Percentiles rank a stretch among this genome's conserved stretches.
phyloP scores from a whole-genome alignment of 2,329 filamentous ascomycete genomes.

The Alternaria angustiovoidea region DNA sequence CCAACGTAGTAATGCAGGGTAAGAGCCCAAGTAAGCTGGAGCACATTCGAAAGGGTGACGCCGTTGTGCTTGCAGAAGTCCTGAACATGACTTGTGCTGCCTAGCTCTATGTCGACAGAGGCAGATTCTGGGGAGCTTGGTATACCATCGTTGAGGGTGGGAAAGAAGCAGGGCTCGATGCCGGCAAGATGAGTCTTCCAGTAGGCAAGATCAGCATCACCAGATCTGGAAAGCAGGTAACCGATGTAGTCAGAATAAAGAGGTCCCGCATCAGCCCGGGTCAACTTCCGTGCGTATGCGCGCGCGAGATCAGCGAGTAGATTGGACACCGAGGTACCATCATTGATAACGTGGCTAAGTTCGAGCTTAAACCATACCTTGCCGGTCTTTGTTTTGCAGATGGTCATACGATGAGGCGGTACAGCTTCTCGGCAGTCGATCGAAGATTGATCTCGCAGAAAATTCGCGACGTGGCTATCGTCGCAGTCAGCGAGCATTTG shows the following conservation, averaged over 20 bases:
- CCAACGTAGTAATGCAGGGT: slow-evolving; percentile 60
- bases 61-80: slow-evolving; percentile 52
- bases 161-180: slow-evolving; percentile 58
- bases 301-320: slow-evolving; percentile 57
- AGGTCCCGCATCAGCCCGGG: slow-evolving; percentile 45
- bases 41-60: slow-evolving; percentile 59
- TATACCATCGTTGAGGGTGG: slow-evolving; percentile 49
- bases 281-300: slow-evolving; percentile 56
- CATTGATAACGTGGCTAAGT: slow-evolving; percentile 60
- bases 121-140: slow-evolving; percentile 47
- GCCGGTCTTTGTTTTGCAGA: slow-evolving; percentile 52
- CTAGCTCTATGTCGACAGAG: slow-evolving; percentile 50
- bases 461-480: slow-evolving; percentile 25
- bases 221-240: slow-evolving; percentile 38
- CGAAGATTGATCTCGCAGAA: slow-evolving; percentile 30
- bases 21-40: slow-evolving; percentile 63
- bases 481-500: slow-evolving; percentile 34
- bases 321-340: slow-evolving; percentile 61
- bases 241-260: slow-evolving; percentile 52
- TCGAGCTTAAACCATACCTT: slow-evolving; percentile 58
- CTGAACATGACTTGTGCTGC: slow-evolving; percentile 33
- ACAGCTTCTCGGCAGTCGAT: slow-evolving; percentile 41
- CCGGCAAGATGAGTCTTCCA: slow-evolving; percentile 58
- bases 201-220: slow-evolving; percentile 50
- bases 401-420: slow-evolving; percentile 57